Evolutionary conservation across 192 early-diverging fungal species (phyloP).

Genomic region (Coemansia furcata): DNA sequence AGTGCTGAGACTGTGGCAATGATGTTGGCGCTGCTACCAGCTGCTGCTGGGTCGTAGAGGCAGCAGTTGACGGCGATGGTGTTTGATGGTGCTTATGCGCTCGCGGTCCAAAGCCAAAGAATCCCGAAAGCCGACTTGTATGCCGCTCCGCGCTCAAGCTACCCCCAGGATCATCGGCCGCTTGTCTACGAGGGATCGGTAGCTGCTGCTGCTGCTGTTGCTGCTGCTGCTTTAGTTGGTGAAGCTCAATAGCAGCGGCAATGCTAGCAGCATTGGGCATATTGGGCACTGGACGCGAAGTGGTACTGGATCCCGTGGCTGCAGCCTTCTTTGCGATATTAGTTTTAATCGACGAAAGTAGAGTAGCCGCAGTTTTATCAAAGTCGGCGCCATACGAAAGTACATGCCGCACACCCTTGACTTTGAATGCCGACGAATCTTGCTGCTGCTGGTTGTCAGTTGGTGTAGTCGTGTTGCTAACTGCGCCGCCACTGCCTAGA

Average conservation of each 20-base stretch:
- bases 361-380: slow-evolving; percentile 46
- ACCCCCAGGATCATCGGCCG: not conserved
- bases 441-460: slow-evolving; percentile 5
- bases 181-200: not conserved
- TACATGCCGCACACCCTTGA: slow-evolving; percentile 51
- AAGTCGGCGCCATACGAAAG: slow-evolving; percentile 44
- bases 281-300: slow-evolving; percentile 16
- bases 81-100: not conserved
- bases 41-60: slow-evolving; percentile 1
- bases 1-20: not conserved
- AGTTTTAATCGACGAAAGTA: slow-evolving; percentile 50
- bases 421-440: slow-evolving; percentile 32
- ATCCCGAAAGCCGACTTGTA: slow-evolving; percentile 39
- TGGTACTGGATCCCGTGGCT: not conserved
- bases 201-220: slow-evolving; percentile 6
- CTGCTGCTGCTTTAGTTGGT: slow-evolving; percentile 42
- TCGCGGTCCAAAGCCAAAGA: slow-evolving; percentile 49
- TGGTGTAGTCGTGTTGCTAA: slow-evolving; percentile 1
- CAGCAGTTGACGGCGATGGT: not conserved
- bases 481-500: not conserved
- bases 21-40: not conserved
- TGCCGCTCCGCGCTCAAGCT: slow-evolving; percentile 3
- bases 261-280: slow-evolving; percentile 21
- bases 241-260: slow-evolving; percentile 46
- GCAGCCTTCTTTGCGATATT: slow-evolving; percentile 38